Evolutionary conservation across 306 rosid species (phyloP).

Genomic region (Geum urbanum): DNA sequence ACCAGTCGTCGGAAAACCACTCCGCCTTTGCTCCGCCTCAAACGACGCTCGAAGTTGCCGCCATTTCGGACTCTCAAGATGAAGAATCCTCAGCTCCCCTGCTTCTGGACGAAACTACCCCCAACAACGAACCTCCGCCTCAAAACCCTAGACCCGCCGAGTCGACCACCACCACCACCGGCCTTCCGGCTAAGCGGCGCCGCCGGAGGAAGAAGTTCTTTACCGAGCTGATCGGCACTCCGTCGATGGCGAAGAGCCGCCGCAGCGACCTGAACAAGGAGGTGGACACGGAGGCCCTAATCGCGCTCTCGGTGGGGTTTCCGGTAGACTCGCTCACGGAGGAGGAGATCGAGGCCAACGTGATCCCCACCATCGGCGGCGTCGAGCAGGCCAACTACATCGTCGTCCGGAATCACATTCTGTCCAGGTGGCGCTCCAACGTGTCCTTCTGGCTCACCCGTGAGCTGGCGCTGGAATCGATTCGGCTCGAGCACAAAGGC

Average conservation of each 20-base stretch:
- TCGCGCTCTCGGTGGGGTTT: conserved; percentile 75
- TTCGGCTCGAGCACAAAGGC: conserved; percentile 66
- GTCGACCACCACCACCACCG: conserved; percentile 33
- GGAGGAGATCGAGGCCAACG: conserved; percentile 85
- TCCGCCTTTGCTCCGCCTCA: conserved; percentile 32
- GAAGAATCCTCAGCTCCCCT: conserved; percentile 55
- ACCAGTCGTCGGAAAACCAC: conserved; percentile 30
- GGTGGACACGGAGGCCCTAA: conserved; percentile 70
- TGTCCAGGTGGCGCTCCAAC: conserved; percentile 68
- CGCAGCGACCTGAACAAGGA: conserved; percentile 61
- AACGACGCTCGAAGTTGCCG: conserved; percentile 31
- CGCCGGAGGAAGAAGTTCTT: conserved; percentile 92
- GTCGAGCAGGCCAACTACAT: conserved; percentile 72
- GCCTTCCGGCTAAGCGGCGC: conserved; percentile 50
- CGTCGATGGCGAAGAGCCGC: conserved; percentile 54
- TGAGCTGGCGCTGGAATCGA: conserved; percentile 55
- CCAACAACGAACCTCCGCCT: conserved; percentile 13
- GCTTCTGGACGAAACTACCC: conserved; percentile 23
- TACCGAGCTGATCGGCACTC: conserved; percentile 51
- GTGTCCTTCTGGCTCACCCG: conserved; percentile 70
- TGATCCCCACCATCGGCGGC: conserved; percentile 73
- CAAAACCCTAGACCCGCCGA: conserved; percentile 19
- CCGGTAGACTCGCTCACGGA: conserved; percentile 84
- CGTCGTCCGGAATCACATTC: conserved; percentile 70
- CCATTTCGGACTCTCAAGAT: conserved; percentile 52